Base-by-base conservation (phyloP, 2,329 filamentous ascomycete genomes). In the Talaromyces sp. region DNA sequence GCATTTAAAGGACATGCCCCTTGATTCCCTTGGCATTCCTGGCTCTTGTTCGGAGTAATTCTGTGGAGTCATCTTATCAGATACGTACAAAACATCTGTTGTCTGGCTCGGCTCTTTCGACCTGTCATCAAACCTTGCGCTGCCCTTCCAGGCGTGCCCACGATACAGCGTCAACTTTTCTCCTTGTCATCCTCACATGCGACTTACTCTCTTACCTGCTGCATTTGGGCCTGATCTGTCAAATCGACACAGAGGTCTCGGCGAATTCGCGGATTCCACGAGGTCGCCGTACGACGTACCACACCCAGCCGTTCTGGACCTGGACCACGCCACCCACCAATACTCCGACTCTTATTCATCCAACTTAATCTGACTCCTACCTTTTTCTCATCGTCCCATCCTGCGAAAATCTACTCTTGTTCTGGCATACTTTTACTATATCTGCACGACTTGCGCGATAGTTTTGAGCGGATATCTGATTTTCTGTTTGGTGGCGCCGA, bases 301-400 rank as follows among this genome's bases (percentile, higher is more conserved):
- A 35, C 46, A 31, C 28, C n/a, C 40, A 44, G 39, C 39, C 8
- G n/a, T 33, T 46, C 31, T 59, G 25, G 28, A 54, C 50, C 31
- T 35, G 28, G 44, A 44, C 18, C n/a, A 61, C 59, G 59, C 59
- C 59, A 61, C 59, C 59, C 58, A 55, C 23, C 46, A 18, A 40
- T 23, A n/a, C 48, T 23, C 46, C 37, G 46, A 44, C 23, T 35
- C 54, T 28, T 42, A 28, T 31, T 23, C 33, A n/a, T 31, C 59
- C 35, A 40, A 54, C 58, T 54, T 25, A 23, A 5, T 46, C 56
- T 60, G n/a, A 40, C 33, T 25, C 12, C 21, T 23, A 21, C 33
- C 31, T 23, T 35, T 50, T 60, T 7, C 23, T 18, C 58, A 31
- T 40, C 3, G 3, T 31, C n/a, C 25, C 16, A 42, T 28, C 16